Base-by-base conservation (phyloP, 306 rosid genomes). In the Vigna hirtella region DNA sequence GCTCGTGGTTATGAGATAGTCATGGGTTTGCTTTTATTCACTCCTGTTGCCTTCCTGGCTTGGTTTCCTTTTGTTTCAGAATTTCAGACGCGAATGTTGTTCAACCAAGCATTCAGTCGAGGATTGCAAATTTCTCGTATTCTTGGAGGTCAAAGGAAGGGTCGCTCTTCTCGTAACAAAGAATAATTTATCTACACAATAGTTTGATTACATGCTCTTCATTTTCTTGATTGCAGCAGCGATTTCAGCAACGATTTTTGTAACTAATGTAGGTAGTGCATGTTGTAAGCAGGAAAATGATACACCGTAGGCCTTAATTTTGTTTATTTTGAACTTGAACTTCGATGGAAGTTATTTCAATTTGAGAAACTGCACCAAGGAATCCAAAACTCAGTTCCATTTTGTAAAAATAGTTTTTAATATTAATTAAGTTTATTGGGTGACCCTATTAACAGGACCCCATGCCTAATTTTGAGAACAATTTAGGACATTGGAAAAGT, bases 41-140 rank as follows among this genome's bases (percentile, higher is more conserved):
- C 97, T 40, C 98, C 97, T 0, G 91, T 92, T 61, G 98, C 98
- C 20, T 92, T 94, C 86, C 77, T 94, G 79, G 97, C 98, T 12
- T 94, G 98, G 98, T 94, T 94, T 77, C 98, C 98, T 16, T 94
- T 94, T 66, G 98, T 94, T 53, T 94, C 97, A 0, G 97, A 94
- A 81, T 94, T 94, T 78, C 98, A 94, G 81, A 94, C 98, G 2
- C 97, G 97, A n/a, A 90, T 94, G 97, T 88, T 94, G 76, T 94
- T 94, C 86, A 94, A 91, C 83, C 98, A 94, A 83, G 97, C 98
- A 2, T 94, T 92, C 87, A 94, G 97, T 24, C 80, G 98, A 83
- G 98, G 98, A 17, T 55, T 94, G 66, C 97, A 94, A 83, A 95
- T 95, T 82, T 95, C 98, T 61, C 93, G 95, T 77, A 95, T 95